phyloP scores from a whole-genome alignment of 768 basidiomycete genomes.

The Thelephora aurantiotincta region DNA sequence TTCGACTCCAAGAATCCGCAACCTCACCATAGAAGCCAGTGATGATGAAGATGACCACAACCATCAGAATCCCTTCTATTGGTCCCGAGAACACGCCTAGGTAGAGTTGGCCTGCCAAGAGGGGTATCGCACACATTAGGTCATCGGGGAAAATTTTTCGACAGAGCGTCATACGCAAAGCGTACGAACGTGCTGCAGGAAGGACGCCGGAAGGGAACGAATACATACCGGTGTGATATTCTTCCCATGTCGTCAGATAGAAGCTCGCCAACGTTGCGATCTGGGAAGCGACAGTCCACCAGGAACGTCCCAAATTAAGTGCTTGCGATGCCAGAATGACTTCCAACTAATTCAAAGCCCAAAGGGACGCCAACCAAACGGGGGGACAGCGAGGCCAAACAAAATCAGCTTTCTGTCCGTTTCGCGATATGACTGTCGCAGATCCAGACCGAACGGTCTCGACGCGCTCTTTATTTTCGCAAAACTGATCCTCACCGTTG shows the following conservation, averaged over 20 bases:
- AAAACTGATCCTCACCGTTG: slow-evolving; percentile 43
- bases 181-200: neutral
- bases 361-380: slow-evolving; percentile 1
- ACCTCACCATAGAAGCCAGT: slow-evolving; percentile 60
- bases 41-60: slow-evolving; percentile 60
- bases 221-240: slow-evolving; percentile 73
- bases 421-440: no score
- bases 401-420: no score
- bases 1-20: no score
- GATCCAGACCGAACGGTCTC: no score
- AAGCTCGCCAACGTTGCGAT: slow-evolving; percentile 54
- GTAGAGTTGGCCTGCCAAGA: slow-evolving; percentile 57
- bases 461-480: no score
- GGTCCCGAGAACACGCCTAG: slow-evolving; percentile 92
- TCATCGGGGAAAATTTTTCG: neutral
- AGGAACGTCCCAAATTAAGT: slow-evolving; percentile 82
- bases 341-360: slow-evolving; percentile 46
- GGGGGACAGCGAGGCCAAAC: neutral
- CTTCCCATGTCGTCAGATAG: slow-evolving; percentile 66
- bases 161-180: no score
- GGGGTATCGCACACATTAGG: neutral
- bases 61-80: slow-evolving; percentile 89
- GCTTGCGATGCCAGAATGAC: slow-evolving; percentile 72
- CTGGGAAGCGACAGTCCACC: slow-evolving; percentile 94
- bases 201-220: neutral